Evolutionary conservation across 805 yeast genomes (phyloP).

Genomic region (Debaryomyces maramus): DNA sequence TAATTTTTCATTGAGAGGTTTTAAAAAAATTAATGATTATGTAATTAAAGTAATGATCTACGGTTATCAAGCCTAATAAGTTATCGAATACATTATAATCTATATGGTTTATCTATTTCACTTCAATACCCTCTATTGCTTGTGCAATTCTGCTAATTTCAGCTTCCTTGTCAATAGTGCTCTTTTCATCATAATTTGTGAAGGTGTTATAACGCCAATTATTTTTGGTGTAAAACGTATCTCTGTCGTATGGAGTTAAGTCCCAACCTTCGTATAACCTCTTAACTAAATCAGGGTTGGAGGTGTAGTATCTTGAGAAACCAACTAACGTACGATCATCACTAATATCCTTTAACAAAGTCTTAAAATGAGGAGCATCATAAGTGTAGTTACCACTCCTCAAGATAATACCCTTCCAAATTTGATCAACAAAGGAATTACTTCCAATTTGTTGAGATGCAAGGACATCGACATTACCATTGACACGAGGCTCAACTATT

Average conservation of each 20-base stretch:
- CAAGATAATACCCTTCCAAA: constrained; percentile 25
- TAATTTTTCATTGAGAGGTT: constrained; percentile 1
- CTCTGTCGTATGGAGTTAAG: constrained; percentile 40
- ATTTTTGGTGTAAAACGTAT: constrained; percentile 34
- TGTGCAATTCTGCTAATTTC: constrained; percentile 2
- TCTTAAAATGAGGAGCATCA: constrained; percentile 8
- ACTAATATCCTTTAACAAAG: constrained; percentile 11
- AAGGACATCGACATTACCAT: constrained; percentile 12
- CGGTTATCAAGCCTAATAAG: no score
- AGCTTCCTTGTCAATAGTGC: constrained; percentile 2
- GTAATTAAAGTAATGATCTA: no score
- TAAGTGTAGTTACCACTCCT: constrained; percentile 18
- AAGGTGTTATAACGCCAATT: constrained; percentile 25
- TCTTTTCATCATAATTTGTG: constrained; percentile 2
- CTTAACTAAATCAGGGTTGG: constrained; percentile 46
- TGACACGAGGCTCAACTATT: constrained; percentile 29
- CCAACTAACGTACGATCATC: constrained; percentile 44
- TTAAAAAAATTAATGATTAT: no score
- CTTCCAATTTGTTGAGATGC: constrained; percentile 12
- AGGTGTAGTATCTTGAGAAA: constrained; percentile 36
- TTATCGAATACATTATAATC: no score
- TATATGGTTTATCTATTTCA: background rate
- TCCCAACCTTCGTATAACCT: constrained; percentile 36
- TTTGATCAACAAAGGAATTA: constrained; percentile 21
- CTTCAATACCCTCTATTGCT: constrained; percentile 1